Percentiles rank a stretch among this genome's conserved stretches.
Evolutionary conservation across 768 basidiomycete species (phyloP).

Genomic region (Cubamyces sp.): DNA sequence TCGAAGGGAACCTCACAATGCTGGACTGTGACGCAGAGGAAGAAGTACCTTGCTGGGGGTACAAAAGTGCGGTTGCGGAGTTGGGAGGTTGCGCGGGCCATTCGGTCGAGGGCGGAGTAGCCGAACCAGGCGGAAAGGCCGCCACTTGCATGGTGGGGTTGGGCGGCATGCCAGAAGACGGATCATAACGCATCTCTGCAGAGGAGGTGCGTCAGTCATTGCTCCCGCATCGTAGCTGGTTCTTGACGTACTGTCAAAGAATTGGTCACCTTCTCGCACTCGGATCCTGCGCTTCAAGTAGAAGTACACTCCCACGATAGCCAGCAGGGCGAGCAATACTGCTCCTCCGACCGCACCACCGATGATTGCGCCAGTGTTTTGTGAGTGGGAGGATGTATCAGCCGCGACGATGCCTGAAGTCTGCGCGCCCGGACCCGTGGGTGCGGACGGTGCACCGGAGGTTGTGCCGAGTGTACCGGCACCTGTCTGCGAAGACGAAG

Average conservation of each 20-base stretch:
- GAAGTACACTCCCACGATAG: not conserved
- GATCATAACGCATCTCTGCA: too few relatives aligned
- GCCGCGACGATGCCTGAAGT: not conserved
- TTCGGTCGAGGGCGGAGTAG: too few relatives aligned
- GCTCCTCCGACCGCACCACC: constrained; percentile 9
- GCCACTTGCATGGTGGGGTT: too few relatives aligned
- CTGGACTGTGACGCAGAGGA: too few relatives aligned
- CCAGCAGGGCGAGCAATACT: not conserved
- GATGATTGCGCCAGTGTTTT: not conserved
- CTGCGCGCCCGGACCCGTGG: not conserved
- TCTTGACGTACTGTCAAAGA: not conserved
- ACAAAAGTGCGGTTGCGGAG: too few relatives aligned
- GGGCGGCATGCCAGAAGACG: too few relatives aligned
- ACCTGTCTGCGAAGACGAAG: not conserved
- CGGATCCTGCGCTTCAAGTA: not conserved
- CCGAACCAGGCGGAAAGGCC: too few relatives aligned
- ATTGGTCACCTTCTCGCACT: not conserved
- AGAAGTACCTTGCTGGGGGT: too few relatives aligned
- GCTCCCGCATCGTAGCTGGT: not conserved
- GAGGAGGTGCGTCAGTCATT: too few relatives aligned
- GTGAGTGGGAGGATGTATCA: not conserved
- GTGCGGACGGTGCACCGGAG: not conserved
- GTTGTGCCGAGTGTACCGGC: not conserved
- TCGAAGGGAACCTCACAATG: too few relatives aligned
- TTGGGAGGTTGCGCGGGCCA: too few relatives aligned